Percentiles rank a stretch among this genome's conserved stretches.
These are phyloP conservation scores for Umbelopsis isabellina DNA, from an alignment of 192 early-diverging fungal genomes.

Conservation along the genomic window DNA sequence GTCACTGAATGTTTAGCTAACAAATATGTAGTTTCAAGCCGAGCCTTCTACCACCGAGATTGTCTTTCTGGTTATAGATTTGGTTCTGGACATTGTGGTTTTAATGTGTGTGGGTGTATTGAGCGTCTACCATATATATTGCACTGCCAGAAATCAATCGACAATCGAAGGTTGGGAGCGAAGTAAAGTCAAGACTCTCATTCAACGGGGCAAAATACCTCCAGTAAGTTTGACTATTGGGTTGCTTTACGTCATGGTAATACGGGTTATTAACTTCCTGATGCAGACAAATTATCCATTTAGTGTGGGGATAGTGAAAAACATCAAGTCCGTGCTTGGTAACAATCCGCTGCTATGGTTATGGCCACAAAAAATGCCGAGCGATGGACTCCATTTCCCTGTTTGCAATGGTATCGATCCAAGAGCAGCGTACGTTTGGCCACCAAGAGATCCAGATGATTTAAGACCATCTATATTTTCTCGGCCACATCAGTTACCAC, in stretches of 20 bases:
- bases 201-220: constrained; percentile 62
- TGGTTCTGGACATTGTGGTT: constrained; percentile 73
- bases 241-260: not conserved
- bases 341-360: constrained; percentile 72
- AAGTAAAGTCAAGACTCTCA: constrained; percentile 66
- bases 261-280: not conserved
- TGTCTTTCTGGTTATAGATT: constrained; percentile 76
- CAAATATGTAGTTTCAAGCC: constrained; percentile 31
- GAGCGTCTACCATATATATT: constrained; percentile 73
- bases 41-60: constrained; percentile 53
- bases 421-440: constrained; percentile 29
- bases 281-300: constrained; percentile 73
- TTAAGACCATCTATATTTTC: constrained; percentile 26
- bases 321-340: constrained; percentile 81
- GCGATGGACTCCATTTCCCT: constrained; percentile 71
- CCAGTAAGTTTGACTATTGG: constrained; percentile 36
- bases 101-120: constrained; percentile 75
- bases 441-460: constrained; percentile 37
- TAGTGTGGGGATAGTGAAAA: constrained; percentile 74
- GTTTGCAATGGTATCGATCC: constrained; percentile 51
- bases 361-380: constrained; percentile 61
- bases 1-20: not conserved
- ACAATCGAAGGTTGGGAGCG: constrained; percentile 85
- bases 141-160: constrained; percentile 66
- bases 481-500: not conserved